Base-by-base conservation (phyloP, 805 yeast species). In the Nakazawaea pomicola region DNA sequence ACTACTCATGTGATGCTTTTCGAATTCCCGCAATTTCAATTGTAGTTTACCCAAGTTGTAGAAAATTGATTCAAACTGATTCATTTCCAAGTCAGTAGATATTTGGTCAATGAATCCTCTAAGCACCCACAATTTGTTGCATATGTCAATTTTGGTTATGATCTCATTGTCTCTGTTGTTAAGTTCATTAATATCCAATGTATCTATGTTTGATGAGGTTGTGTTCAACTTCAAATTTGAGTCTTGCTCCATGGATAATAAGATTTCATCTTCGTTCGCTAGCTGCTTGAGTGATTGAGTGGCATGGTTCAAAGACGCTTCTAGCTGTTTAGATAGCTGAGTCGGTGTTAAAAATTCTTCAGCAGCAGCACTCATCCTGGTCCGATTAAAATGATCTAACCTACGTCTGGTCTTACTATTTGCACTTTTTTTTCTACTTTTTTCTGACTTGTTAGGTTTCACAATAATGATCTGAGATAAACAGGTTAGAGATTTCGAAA, bases 161-260 rank as follows among this genome's bases (percentile, higher is more conserved):
- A 42, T 21, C n/a, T 33, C 32, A 15, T 33, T 18, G 29, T 42
- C 38, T 32, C 16, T 28, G 12, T 8, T 14, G 14, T 11, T 36
- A 27, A 41, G 33, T 11, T 12, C 15, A n/a, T 30, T 41, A n/a
- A 36, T 4, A 14, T 32, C 36, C n/a, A 32, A 27, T 12, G 12
- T 28, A 8, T 28, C 12, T 3, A 6, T 18, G 12, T n/a, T 16
- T 10, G 27, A 16, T 8, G 34, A 6, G 14, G 29, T 12, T 21
- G 33, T n/a, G 9, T n/a, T 21, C 9, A 25, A 23, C 44, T 48
- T 49, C 43, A 55, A 49, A n/a, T 56, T 54, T 28, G 50, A 49
- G 15, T 48, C 47, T 23, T 43, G 44, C 40, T 47, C 50, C 16
- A 49, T 47, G 11, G 41, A 32, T 9, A 42, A 33, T 10, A 39